Evolutionary conservation across 2,329 filamentous ascomycete species (phyloP).

Genomic region (Tolypocladium sp.): DNA sequence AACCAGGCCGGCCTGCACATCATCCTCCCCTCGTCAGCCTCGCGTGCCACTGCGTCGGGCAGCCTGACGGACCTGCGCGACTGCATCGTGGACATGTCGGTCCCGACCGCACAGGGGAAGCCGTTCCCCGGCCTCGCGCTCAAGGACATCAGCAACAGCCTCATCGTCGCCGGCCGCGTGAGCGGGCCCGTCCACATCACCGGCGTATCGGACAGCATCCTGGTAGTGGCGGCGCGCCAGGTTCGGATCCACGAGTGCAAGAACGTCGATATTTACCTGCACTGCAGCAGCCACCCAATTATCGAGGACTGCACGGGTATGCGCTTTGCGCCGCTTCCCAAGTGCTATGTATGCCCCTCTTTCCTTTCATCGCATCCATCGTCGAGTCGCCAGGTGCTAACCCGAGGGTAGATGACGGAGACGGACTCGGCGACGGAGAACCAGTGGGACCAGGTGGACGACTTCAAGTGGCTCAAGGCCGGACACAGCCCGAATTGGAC

Average conservation of each 20-base stretch:
- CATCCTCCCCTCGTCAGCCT: slow-evolving; percentile 62
- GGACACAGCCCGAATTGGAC: slow-evolving; percentile 86
- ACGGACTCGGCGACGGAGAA: slow-evolving; percentile 39
- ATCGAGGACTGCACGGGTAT: slow-evolving; percentile 81
- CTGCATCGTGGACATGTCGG: slow-evolving; percentile 75
- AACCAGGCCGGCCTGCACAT: slow-evolving; percentile 64
- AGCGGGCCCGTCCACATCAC: slow-evolving; percentile 79
- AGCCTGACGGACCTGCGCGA: slow-evolving; percentile 58
- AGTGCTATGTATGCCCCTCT: slow-evolving; percentile 51
- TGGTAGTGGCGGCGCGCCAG: slow-evolving; percentile 76
- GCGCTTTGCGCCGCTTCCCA: slow-evolving; percentile 69
- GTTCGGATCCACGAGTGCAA: slow-evolving; percentile 85
- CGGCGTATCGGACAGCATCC: slow-evolving; percentile 57
- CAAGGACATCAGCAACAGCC: slow-evolving; percentile 57
- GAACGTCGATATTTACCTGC: slow-evolving; percentile 75
- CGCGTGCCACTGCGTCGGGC: slow-evolving; percentile 63
- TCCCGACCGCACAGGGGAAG: slow-evolving; percentile 43
- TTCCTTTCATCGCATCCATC: background rate
- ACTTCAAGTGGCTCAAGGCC: slow-evolving; percentile 93
- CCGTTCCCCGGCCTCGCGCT: slow-evolving; percentile 63
- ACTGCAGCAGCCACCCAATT: slow-evolving; percentile 76
- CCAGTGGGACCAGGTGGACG: slow-evolving; percentile 84
- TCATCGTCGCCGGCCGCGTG: slow-evolving; percentile 73
- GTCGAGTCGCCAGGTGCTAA: background rate
- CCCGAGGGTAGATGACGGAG: slow-evolving; percentile 12